Base-by-base conservation (phyloP, 441 rosid genomes). In the Pelargonium myrrhifolium region DNA sequence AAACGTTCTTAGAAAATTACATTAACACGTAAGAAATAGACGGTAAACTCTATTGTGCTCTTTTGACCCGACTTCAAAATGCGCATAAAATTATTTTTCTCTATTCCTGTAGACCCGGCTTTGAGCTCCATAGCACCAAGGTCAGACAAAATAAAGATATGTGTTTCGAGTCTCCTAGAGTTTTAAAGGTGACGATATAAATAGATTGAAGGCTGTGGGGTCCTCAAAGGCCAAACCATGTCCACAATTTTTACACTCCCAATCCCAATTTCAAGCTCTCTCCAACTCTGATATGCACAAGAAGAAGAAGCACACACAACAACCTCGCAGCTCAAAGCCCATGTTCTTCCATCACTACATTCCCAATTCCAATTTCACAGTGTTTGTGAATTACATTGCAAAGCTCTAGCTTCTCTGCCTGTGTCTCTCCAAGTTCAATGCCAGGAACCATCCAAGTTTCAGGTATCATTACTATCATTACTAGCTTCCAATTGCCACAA, bases 381-480 rank as follows among this genome's bases (percentile, higher is more conserved):
- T 14, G 56, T 49, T n/a, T 49, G 2, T 49, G 20, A 18, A 18
- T 47, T 14, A 14, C 15, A 47, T 4, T 47, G 55, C n/a, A 5
- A 2, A 15, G 9, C 20, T 49, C 56, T 49, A 4, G 17, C 20
- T 49, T n/a, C 21, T 14, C 15, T 14, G 5, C 35, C 35, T 31
- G 4, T 31, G 0, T 12, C 65, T 28, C 55, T 64, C 7, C 60
- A n/a, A 61, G 68, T 68, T 65, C 59, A 74, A 93, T 93, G 99
- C 99, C 99, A 72, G 99, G 99, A 77, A 82, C 84, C 76, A 89
- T 91, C 77, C 86, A 85, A 74, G 91, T 93, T 75, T 86, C 96
- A 87, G 97, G 99, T 91, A 79, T 53, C 22, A 58, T 18, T 7
- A 21, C 10, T 67, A 31, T 35, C 28, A 7, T 67, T 11, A 12